These are phyloP conservation scores for Talaromyces sp. DNA, from an alignment of 2,329 filamentous ascomycete species.

Conservation along the genomic window DNA sequence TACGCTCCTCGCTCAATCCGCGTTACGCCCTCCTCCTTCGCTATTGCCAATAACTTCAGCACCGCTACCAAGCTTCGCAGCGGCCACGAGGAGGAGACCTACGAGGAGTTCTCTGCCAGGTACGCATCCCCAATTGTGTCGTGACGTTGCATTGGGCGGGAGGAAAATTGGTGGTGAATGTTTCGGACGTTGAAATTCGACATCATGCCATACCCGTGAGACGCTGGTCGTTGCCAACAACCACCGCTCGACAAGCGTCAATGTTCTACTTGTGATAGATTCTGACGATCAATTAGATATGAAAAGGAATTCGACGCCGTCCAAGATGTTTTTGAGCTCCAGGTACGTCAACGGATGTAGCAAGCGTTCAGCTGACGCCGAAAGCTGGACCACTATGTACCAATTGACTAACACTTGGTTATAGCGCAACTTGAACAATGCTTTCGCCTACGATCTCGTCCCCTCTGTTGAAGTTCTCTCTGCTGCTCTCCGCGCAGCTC, in stretches of 20 bases:
- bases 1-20: constrained; percentile 49
- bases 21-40: constrained; percentile 51
- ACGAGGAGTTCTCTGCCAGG: constrained; percentile 98
- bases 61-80: constrained; percentile 55
- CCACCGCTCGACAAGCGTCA: not conserved
- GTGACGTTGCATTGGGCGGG: not conserved
- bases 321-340: constrained; percentile 98
- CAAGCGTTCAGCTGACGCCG: constrained; percentile 7
- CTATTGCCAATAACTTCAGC: constrained; percentile 62
- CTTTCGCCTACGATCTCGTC: constrained; percentile 99
- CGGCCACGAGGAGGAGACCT: constrained; percentile 87
- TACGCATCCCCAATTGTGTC: constrained; percentile 50
- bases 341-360: constrained; percentile 59
- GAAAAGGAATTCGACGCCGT: constrained; percentile 99
- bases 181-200: constrained; percentile 12
- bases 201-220: constrained; percentile 5
- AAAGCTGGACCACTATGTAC: not conserved
- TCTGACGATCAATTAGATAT: constrained; percentile 59
- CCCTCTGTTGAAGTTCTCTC: constrained; percentile 86
- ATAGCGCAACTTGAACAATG: constrained; percentile 96
- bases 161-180: constrained; percentile 2
- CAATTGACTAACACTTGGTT: not conserved
- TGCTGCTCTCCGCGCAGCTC: constrained; percentile 87
- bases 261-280: not conserved
- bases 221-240: not conserved